phyloP scores from a whole-genome alignment of 2,329 filamentous ascomycete species.

The Cordyceps farinosa region DNA sequence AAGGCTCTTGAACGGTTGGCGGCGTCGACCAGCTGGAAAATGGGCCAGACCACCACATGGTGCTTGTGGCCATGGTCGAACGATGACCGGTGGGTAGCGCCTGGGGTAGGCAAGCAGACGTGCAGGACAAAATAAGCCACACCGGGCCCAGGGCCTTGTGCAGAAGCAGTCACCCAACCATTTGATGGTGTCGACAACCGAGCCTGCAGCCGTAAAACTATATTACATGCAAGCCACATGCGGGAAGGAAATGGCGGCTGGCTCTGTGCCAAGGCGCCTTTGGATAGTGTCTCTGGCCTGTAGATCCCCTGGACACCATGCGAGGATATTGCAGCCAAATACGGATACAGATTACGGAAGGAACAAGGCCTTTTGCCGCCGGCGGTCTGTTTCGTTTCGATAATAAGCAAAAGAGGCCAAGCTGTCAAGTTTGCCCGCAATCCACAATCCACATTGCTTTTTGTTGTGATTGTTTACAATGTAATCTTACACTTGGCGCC shows the following conservation, averaged over 20 bases:
- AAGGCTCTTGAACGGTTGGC: too few relatives aligned
- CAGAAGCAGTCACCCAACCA: neutral
- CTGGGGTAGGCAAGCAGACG: neutral
- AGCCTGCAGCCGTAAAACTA: constrained; percentile 4
- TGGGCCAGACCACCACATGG: neutral
- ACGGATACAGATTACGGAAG: neutral
- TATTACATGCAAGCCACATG: constrained; percentile 14
- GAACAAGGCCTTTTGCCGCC: neutral
- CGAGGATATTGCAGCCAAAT: neutral
- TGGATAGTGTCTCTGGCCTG: neutral
- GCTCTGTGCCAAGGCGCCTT: neutral
- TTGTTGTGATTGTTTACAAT: neutral
- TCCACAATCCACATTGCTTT: neutral
- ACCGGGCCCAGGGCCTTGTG: too few relatives aligned
- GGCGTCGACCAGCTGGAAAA: too few relatives aligned
- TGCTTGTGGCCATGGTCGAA: neutral
- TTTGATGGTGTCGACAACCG: neutral
- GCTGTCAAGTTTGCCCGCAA: neutral
- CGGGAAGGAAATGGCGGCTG: neutral
- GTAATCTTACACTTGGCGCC: neutral
- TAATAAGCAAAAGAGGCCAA: neutral
- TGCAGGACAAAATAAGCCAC: neutral
- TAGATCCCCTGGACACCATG: neutral
- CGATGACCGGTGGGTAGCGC: constrained; percentile 5
- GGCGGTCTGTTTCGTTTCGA: neutral